Conservation (phyloP, 345 rosid genomes). For the Rhizophora mangle region DNA sequence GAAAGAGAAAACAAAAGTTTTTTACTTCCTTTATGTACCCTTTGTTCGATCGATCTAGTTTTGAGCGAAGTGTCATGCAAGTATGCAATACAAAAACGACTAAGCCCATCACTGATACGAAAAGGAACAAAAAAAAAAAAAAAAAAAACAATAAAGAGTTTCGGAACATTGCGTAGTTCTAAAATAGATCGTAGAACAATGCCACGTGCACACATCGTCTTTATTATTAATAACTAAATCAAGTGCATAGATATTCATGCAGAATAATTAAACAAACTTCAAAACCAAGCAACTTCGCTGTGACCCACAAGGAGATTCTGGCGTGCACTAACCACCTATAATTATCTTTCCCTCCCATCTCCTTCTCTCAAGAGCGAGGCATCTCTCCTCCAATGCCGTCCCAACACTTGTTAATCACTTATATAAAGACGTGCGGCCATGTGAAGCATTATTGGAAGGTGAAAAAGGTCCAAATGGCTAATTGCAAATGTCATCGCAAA, state of each 20-base stretch:
- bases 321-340: slow-evolving; percentile 50
- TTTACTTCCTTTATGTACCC: no score
- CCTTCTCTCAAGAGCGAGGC: slow-evolving; percentile 28
- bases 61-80: no score
- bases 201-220: slow-evolving; percentile 33
- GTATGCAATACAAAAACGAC: no score
- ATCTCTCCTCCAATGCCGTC: slow-evolving; percentile 14
- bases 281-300: slow-evolving; percentile 43
- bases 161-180: no score
- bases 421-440: slow-evolving; percentile 47
- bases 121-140: no score
- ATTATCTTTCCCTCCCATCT: slow-evolving; percentile 20
- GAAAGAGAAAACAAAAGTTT: no score
- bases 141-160: no score
- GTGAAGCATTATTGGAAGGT: slow-evolving; percentile 50
- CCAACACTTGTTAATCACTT: slow-evolving; percentile 27
- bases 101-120: no score
- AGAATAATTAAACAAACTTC: slow-evolving; percentile 34
- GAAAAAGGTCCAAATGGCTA: slow-evolving; percentile 39
- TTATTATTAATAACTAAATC: background rate
- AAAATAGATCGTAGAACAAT: slow-evolving; percentile 11
- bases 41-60: no score
- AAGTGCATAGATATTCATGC: background rate
- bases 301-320: slow-evolving; percentile 36
- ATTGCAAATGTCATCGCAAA: slow-evolving; percentile 10